Percentiles rank a stretch among this genome's conserved stretches.
Evolutionary conservation across 2,329 filamentous ascomycete genomes (phyloP).

Genomic region (Hymenoscyphus occultus): DNA sequence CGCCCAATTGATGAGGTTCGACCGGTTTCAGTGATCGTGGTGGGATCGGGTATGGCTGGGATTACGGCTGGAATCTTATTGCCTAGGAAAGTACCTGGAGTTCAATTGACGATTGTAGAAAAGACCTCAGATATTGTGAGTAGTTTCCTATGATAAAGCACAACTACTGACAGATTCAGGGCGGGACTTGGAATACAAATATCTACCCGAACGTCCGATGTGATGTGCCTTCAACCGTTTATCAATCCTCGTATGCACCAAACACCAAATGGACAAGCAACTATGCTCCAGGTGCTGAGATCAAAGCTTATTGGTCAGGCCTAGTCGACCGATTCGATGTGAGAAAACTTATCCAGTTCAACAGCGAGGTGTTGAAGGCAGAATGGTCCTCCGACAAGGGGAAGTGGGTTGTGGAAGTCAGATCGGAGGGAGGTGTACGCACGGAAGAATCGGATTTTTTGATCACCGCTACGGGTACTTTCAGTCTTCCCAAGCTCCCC

Average conservation of each 20-base stretch:
- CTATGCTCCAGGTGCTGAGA: constrained; percentile 65
- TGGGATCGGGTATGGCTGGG: constrained; percentile 63
- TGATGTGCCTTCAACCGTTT: constrained; percentile 46
- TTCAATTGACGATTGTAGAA: constrained; percentile 48
- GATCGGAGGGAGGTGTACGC: constrained; percentile 24
- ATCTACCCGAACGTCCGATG: constrained; percentile 22
- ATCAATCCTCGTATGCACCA: constrained; percentile 65
- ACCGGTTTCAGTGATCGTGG: constrained; percentile 38
- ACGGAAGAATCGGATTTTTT: constrained; percentile 56
- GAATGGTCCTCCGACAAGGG: constrained; percentile 51
- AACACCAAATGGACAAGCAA: constrained; percentile 68
- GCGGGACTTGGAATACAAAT: constrained; percentile 53
- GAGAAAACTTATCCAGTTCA: constrained; percentile 54
- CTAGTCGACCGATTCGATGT: constrained; percentile 63
- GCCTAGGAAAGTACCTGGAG: constrained; percentile 63
- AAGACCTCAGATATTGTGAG: constrained; percentile 40
- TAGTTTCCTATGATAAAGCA: background rate
- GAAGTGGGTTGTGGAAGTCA: constrained; percentile 46
- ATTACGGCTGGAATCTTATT: constrained; percentile 63
- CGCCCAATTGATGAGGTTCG: constrained; percentile 32
- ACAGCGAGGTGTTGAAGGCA: constrained; percentile 53
- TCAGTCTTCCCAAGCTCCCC: constrained; percentile 64
- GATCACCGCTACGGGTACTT: constrained; percentile 61
- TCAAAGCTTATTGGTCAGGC: constrained; percentile 62
- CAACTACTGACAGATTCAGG: background rate